phyloP scores from a whole-genome alignment of 306 rosid genomes.

The Aeschynomene evenia region DNA sequence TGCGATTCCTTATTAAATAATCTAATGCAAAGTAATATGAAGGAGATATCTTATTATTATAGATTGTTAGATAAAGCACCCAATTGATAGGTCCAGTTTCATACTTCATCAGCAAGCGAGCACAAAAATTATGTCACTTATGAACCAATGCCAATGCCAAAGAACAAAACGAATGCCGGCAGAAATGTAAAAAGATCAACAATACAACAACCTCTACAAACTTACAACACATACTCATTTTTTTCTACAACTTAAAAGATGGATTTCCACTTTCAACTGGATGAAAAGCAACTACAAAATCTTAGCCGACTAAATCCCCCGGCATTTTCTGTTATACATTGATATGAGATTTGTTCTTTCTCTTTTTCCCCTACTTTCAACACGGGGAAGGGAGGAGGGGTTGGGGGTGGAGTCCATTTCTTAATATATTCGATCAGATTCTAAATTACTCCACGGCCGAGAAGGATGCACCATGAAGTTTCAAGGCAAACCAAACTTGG shows the following conservation, averaged over 20 bases:
- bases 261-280: slow-evolving; percentile 10
- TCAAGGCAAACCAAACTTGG: slow-evolving; percentile 70
- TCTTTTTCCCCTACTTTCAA: not conserved
- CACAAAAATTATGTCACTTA: slow-evolving; percentile 1
- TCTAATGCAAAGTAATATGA: not conserved
- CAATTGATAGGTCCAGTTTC: not conserved
- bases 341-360: not conserved
- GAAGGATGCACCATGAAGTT: slow-evolving; percentile 25
- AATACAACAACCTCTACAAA: slow-evolving; percentile 27
- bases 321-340: slow-evolving; percentile 27
- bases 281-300: slow-evolving; percentile 36
- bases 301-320: slow-evolving; percentile 30
- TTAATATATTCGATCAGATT: slow-evolving; percentile 31
- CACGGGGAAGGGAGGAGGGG: not conserved
- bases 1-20: not conserved
- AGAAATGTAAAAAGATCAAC: slow-evolving; percentile 21
- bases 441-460: slow-evolving; percentile 23
- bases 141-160: slow-evolving; percentile 14
- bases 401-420: slow-evolving; percentile 14
- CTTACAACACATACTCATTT: slow-evolving; percentile 25
- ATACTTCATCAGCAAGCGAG: slow-evolving; percentile 7
- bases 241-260: slow-evolving; percentile 27
- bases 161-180: slow-evolving; percentile 12
- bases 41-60: not conserved
- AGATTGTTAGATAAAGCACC: not conserved